Percentiles rank a stretch among this genome's conserved stretches.
Evolutionary conservation across 495 filamentous ascomycete species (phyloP).

Genomic region (Penicillium paradoxum): DNA sequence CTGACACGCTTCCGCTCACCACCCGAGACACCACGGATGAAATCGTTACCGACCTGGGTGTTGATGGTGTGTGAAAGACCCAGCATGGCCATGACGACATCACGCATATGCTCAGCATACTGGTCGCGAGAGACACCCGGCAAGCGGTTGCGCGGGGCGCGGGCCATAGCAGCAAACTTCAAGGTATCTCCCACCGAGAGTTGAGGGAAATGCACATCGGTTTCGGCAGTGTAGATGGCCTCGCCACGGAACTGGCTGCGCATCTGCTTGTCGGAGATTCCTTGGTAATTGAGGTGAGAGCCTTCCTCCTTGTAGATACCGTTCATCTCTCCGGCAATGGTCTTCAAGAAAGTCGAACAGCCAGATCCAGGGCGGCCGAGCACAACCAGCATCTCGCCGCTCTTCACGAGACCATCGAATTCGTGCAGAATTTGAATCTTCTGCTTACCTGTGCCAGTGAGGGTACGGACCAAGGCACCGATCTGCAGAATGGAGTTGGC

Average conservation of each 20-base stretch:
- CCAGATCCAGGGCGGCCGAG: constrained; percentile 71
- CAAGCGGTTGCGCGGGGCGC: constrained; percentile 45
- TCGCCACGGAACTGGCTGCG: constrained; percentile 62
- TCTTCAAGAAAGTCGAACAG: constrained; percentile 70
- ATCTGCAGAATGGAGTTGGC: constrained; percentile 60
- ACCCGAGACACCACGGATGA: constrained; percentile 78
- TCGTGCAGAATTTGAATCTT: constrained; percentile 65
- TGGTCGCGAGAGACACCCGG: constrained; percentile 44
- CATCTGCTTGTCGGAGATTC: constrained; percentile 69
- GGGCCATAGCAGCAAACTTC: constrained; percentile 54
- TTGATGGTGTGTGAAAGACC: constrained; percentile 56
- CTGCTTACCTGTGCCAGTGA: constrained; percentile 46
- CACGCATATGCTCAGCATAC: constrained; percentile 47
- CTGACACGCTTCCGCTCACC: constrained; percentile 74
- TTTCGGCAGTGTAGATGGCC: constrained; percentile 61
- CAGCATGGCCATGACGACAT: constrained; percentile 61
- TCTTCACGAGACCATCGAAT: constrained; percentile 68
- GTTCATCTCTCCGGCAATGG: constrained; percentile 64
- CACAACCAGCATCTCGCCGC: constrained; percentile 78
- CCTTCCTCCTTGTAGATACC: constrained; percentile 59
- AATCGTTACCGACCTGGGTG: constrained; percentile 65
- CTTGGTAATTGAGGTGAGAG: constrained; percentile 67
- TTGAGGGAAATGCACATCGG: constrained; percentile 64
- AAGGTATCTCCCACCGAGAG: constrained; percentile 63
- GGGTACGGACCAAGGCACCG: constrained; percentile 38